A percentile compares a stretch with the other conserved stretches of the same genome.
These are phyloP conservation scores for Avena atlantica DNA, from an alignment of 176 grass and related monocot genomes.

Conservation along the genomic window DNA sequence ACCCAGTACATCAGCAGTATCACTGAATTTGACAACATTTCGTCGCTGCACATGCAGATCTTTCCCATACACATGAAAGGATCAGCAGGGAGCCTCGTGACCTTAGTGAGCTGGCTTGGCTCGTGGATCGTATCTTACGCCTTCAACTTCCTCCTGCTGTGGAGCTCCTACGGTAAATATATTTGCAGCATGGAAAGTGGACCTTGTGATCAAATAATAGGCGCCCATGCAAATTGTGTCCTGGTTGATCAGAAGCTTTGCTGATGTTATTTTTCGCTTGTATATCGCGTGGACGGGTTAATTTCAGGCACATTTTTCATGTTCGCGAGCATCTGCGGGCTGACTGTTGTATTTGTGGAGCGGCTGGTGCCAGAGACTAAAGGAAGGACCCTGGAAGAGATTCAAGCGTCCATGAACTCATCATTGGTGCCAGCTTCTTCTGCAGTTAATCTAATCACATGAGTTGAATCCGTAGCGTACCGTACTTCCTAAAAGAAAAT, in stretches of 20 bases:
- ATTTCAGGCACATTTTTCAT: constrained; percentile 76
- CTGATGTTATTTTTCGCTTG: not conserved
- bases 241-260: not conserved
- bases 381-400: constrained; percentile 84
- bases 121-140: constrained; percentile 75
- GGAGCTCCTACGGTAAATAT: constrained; percentile 77
- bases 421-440: constrained; percentile 6
- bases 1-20: not conserved
- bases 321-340: constrained; percentile 67
- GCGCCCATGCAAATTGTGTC: not conserved
- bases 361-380: constrained; percentile 82
- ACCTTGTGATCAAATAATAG: not conserved
- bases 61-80: constrained; percentile 91
- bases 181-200: not conserved
- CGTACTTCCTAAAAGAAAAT: too few species aligned
- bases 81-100: constrained; percentile 81
- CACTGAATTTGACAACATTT: not conserved
- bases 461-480: too few species aligned
- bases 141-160: constrained; percentile 85
- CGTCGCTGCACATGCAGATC: constrained; percentile 52
- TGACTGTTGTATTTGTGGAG: constrained; percentile 72
- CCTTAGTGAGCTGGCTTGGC: constrained; percentile 78
- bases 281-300: not conserved
- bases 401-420: constrained; percentile 76
- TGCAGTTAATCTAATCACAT: not conserved